Evolutionary conservation across 345 rosid species (phyloP).

Genomic region (Moricandia moricandioides): DNA sequence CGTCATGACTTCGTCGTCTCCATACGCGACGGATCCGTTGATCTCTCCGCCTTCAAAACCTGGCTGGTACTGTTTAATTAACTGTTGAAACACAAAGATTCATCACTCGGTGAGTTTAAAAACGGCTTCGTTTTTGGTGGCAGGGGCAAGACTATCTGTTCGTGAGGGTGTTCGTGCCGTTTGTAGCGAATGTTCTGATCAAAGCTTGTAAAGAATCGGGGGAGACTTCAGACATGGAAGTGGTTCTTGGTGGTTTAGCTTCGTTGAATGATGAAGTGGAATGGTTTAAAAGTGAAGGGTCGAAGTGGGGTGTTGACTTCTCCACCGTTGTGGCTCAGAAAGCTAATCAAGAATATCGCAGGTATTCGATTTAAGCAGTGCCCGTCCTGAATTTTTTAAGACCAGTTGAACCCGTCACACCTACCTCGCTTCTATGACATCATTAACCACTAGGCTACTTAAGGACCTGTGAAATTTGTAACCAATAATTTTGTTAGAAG

Average conservation of each 20-base stretch:
- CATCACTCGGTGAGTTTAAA: not conserved
- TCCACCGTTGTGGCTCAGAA: conserved; percentile 48
- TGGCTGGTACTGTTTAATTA: conserved; percentile 66
- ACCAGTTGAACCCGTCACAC: too few relatives aligned
- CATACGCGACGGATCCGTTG: conserved; percentile 74
- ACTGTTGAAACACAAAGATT: not conserved
- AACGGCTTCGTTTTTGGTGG: not conserved
- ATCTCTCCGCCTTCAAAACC: conserved; percentile 56
- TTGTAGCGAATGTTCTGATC: conserved; percentile 63
- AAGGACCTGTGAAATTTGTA: too few relatives aligned
- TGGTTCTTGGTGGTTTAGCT: conserved; percentile 60
- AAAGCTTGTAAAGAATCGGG: conserved; percentile 65
- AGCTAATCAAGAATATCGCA: conserved; percentile 58
- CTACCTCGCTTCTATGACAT: too few relatives aligned
- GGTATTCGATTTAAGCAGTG: conserved; percentile 44
- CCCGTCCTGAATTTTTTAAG: too few relatives aligned
- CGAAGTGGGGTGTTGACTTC: conserved; percentile 65
- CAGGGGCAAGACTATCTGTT: conserved; percentile 90
- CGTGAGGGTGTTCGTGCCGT: conserved; percentile 69
- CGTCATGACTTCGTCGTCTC: conserved; percentile 62
- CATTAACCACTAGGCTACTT: too few relatives aligned
- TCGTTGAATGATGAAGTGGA: conserved; percentile 63
- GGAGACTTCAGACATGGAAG: conserved; percentile 60
- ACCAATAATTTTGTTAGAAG: too few relatives aligned
- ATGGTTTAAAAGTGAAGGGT: conserved; percentile 80